Percentiles rank a stretch among this genome's conserved stretches.
Conservation (phyloP, 257 asterid species). For the Jasminum sambac region DNA sequence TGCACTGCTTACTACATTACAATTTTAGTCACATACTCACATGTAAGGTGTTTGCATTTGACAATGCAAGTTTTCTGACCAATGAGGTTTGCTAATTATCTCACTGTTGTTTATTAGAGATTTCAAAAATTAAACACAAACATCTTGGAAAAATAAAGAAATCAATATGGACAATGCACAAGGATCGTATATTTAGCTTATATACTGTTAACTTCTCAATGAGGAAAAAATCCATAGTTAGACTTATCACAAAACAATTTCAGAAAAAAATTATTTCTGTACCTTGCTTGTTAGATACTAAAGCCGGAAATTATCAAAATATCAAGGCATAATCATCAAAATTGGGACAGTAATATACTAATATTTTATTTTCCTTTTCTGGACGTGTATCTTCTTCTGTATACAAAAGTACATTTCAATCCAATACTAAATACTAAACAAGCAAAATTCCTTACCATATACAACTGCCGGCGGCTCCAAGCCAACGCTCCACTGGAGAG, state of each 20-base stretch:
- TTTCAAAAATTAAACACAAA: background rate
- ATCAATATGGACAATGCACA: background rate
- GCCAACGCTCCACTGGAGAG: slow-evolving; percentile 62
- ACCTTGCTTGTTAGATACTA: background rate
- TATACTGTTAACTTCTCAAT: background rate
- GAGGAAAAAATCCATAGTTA: background rate
- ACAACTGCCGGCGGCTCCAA: slow-evolving; percentile 78
- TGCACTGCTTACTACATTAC: background rate
- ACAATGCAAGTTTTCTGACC: background rate
- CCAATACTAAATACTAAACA: background rate
- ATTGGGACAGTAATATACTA: background rate
- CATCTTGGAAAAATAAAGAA: background rate
- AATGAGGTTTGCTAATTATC: background rate
- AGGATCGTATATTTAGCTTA: background rate
- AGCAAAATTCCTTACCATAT: slow-evolving; percentile 47
- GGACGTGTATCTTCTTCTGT: background rate
- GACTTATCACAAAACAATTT: background rate
- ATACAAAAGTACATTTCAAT: background rate
- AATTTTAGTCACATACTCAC: background rate
- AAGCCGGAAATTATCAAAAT: background rate
- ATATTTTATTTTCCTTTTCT: background rate
- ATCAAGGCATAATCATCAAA: background rate
- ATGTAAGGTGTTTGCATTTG: background rate
- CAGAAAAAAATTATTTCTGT: background rate
- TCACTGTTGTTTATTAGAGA: background rate